Percentiles rank a stretch among this genome's conserved stretches.
Evolutionary conservation across 495 filamentous ascomycete species (phyloP).

Genomic region (Pseudomonodictys pantanalensis): DNA sequence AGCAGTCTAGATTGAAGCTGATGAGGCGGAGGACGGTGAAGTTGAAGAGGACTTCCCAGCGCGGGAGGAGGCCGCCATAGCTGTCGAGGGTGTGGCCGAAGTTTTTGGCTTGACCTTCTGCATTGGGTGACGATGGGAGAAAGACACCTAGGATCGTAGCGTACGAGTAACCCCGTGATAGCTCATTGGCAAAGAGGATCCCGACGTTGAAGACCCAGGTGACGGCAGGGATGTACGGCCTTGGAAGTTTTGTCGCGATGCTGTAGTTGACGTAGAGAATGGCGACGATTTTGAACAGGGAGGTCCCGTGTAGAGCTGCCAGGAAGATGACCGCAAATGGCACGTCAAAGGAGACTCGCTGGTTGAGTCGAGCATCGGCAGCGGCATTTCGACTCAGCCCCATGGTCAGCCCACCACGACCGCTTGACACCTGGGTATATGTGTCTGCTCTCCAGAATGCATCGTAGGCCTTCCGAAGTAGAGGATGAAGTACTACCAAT

Average conservation of each 20-base stretch:
- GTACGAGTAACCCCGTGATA: conserved; percentile 73
- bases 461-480: conserved; percentile 72
- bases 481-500: conserved; percentile 71
- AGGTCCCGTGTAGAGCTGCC: conserved; percentile 76
- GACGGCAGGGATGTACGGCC: conserved; percentile 62
- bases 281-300: conserved; percentile 71
- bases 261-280: conserved; percentile 82
- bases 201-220: conserved; percentile 94
- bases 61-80: conserved; percentile 73
- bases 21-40: conserved; percentile 90
- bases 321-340: conserved; percentile 78
- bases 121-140: conserved; percentile 38
- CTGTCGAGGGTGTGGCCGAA: conserved; percentile 69
- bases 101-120: conserved; percentile 41
- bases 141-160: conserved; percentile 58
- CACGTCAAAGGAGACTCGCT: conserved; percentile 80
- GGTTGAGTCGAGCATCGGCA: conserved; percentile 66
- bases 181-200: conserved; percentile 85
- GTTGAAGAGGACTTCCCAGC: conserved; percentile 97
- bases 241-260: conserved; percentile 67
- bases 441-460: conserved; percentile 34
- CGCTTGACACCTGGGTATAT: conserved; percentile 29
- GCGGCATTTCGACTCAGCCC: conserved; percentile 44
- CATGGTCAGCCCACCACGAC: conserved; percentile 21
- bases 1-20: conserved; percentile 95